Evolutionary conservation across 441 rosid species (phyloP).

Genomic region (Euphorbia celastroides): DNA sequence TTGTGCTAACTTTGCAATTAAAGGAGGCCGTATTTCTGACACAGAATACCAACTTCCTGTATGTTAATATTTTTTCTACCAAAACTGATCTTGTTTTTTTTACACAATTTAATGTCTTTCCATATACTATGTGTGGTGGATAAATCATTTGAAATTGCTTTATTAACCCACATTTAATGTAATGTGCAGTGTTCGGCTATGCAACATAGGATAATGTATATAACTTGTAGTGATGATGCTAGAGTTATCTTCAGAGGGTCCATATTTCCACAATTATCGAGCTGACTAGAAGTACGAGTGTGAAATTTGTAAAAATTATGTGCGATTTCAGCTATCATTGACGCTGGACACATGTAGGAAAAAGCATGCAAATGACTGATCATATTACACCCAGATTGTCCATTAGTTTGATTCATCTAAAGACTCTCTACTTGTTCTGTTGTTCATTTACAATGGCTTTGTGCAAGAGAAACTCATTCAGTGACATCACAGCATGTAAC

Average conservation of each 20-base stretch:
- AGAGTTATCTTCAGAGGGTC: neutral
- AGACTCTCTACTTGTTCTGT: too few species aligned
- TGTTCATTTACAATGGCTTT: neutral
- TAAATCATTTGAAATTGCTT: too few species aligned
- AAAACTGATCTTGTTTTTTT: neutral
- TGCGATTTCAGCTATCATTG: neutral
- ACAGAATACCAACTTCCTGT: constrained; percentile 97
- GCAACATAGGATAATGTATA: neutral
- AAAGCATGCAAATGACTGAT: neutral
- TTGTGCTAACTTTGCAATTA: constrained; percentile 92
- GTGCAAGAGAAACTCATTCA: neutral
- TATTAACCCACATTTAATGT: neutral
- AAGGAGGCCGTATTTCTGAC: constrained; percentile 89
- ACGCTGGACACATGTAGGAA: too few species aligned
- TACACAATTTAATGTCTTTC: constrained; percentile 4
- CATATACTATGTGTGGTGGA: neutral
- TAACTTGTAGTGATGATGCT: neutral
- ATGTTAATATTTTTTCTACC: constrained; percentile 28
- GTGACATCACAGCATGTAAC: neutral
- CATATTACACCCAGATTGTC: neutral
- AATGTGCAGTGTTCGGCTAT: neutral
- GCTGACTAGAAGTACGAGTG: neutral
- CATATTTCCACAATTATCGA: neutral
- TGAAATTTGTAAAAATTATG: neutral
- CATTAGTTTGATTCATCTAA: neutral